Base-by-base conservation (phyloP, 352 stramenopile species). In the Globisporangium splendens region DNA sequence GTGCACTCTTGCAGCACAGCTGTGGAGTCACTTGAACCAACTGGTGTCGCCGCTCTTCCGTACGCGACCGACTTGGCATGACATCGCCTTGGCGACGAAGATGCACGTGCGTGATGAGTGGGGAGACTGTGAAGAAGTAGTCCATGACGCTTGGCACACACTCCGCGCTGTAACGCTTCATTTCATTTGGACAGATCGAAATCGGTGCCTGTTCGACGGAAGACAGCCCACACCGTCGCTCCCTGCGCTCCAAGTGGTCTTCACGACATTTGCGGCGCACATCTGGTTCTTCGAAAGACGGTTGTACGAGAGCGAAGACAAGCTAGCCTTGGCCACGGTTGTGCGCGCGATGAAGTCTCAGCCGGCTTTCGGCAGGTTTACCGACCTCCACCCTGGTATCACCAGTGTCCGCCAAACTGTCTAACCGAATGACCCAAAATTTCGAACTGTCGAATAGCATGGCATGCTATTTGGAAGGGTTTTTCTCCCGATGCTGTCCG, bases 121-220 rank as follows among this genome's bases (percentile, higher is more conserved):
- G 57, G 31, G 43, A 33, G 43, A 56, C 8, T 46, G 39, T n/a
- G 42, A 46, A 8, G 49, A 18, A 17, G 35, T 56, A 8, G 57
- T 59, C 18, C 6, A 14, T 11, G 57, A 63, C 18, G 41, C 50
- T 22, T 63, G 57, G 57, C 48, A 59, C 31, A 42, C 31, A 21
- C 52, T 63, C 14, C 49, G 42, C n/a, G 57, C 57, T 1, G 31
- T 59, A 10, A 50, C 49, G 35, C 42, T 63, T 8, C 57, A 63
- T 21, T 58, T 63, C 33, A 39, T 63, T 38, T 59, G 57, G 57
- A 33, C 35, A 3, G 57, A 63, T 22, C 28, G 57, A 17, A 63
- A 63, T 57, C 22, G 57, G 2, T 52, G 48, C 42, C 24, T 59
- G 22, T 63, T 63, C 41, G 49, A 58, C 14, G 11, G 42, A 35